These are phyloP conservation scores for Choanephora cucurbitarum DNA, from an alignment of 371 early-diverging fungal genomes.

Conservation along the genomic window DNA sequence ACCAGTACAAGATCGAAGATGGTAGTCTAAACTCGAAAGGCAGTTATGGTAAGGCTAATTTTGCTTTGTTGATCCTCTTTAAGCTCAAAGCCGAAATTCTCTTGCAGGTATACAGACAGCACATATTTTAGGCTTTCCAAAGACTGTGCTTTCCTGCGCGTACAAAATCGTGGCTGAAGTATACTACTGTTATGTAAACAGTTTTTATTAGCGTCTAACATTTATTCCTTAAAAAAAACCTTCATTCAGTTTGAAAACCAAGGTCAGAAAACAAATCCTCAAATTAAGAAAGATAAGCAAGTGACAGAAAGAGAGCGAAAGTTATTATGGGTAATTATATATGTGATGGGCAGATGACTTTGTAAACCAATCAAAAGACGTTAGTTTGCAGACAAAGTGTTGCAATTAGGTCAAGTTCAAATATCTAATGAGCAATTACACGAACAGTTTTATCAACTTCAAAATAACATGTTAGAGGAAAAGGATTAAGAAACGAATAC, in stretches of 20 bases:
- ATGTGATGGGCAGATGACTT: constrained; percentile 15
- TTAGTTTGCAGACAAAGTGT: constrained; percentile 44
- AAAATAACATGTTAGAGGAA: constrained; percentile 19
- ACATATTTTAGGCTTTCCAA: constrained; percentile 43
- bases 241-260: neutral
- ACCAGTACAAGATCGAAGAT: constrained; percentile 49
- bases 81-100: no score
- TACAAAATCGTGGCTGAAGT: constrained; percentile 36
- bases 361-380: constrained; percentile 7
- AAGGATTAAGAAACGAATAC: neutral
- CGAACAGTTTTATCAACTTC: constrained; percentile 15
- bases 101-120: constrained; percentile 53
- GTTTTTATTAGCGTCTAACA: neutral
- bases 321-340: constrained; percentile 32
- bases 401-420: constrained; percentile 22
- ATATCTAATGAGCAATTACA: constrained; percentile 13
- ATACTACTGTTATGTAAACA: neutral
- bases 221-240: neutral
- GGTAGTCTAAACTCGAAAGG: constrained; percentile 32
- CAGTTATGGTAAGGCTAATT: constrained; percentile 39
- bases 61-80: no score
- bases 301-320: constrained; percentile 17
- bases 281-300: neutral
- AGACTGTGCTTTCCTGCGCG: constrained; percentile 39
- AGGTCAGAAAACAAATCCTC: neutral